A percentile compares a stretch with the other conserved stretches of the same genome.
Conservation (phyloP, 2,329 filamentous ascomycete genomes). For the Penicillium sp. region DNA sequence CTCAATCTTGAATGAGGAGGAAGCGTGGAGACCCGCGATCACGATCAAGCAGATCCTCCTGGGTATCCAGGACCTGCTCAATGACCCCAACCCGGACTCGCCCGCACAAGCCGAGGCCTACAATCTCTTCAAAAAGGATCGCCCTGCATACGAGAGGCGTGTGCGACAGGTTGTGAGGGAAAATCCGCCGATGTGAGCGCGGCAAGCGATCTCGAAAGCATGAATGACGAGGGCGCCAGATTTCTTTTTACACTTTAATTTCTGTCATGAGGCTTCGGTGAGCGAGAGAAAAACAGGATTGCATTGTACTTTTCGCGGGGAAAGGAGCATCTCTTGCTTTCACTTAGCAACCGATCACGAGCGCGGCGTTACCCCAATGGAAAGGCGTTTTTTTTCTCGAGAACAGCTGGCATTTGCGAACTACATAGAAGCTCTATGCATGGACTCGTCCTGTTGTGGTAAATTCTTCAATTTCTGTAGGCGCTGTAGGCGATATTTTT, state of each 20-base stretch:
- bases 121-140: slow-evolving; percentile 92
- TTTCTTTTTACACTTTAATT: slow-evolving; percentile 12
- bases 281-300: slow-evolving; percentile 8
- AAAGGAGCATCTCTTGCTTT: slow-evolving; percentile 18
- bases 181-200: slow-evolving; percentile 70
- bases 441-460: background rate
- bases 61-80: slow-evolving; percentile 91
- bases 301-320: slow-evolving; percentile 19
- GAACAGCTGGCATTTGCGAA: background rate
- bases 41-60: slow-evolving; percentile 97
- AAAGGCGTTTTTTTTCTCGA: slow-evolving; percentile 18
- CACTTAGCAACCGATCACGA: slow-evolving; percentile 21
- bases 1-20: slow-evolving; percentile 96
- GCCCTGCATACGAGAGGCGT: slow-evolving; percentile 81
- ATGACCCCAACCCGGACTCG: slow-evolving; percentile 96
- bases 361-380: slow-evolving; percentile 31
- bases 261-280: slow-evolving; percentile 14
- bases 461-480: background rate
- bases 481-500: background rate
- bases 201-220: background rate
- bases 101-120: slow-evolving; percentile 97
- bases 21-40: slow-evolving; percentile 97
- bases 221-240: slow-evolving; percentile 6
- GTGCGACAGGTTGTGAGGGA: slow-evolving; percentile 85
- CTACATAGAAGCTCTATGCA: background rate